Conservation (phyloP, 2,329 filamentous ascomycete genomes). For the Aspergillus sp. region DNA sequence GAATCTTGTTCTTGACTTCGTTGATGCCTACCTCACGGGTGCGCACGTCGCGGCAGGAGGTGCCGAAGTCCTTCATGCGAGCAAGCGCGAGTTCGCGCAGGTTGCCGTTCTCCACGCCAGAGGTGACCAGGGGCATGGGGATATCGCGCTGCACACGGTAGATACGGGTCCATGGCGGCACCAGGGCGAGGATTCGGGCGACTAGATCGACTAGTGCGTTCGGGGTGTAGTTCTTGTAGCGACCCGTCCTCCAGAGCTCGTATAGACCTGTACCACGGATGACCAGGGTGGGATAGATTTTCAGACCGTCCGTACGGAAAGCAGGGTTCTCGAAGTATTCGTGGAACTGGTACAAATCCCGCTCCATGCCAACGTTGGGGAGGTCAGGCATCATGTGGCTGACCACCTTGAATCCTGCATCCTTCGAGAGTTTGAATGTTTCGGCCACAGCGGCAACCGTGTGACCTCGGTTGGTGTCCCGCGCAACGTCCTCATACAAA, state of each 20-base stretch:
- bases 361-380: slow-evolving; percentile 96
- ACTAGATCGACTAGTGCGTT: slow-evolving; percentile 95
- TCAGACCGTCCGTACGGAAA: slow-evolving; percentile 92
- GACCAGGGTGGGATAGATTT: slow-evolving; percentile 96
- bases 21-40: slow-evolving; percentile 97
- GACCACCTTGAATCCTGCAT: slow-evolving; percentile 97
- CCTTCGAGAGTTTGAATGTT: slow-evolving; percentile 94
- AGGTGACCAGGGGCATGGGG: slow-evolving; percentile 99
- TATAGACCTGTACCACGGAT: slow-evolving; percentile 95
- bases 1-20: slow-evolving; percentile 97
- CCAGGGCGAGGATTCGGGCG: slow-evolving; percentile 86
- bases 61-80: slow-evolving; percentile 99
- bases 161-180: slow-evolving; percentile 96
- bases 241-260: slow-evolving; percentile 91
- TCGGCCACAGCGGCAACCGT: slow-evolving; percentile 93
- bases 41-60: slow-evolving; percentile 89
- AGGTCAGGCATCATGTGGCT: slow-evolving; percentile 99
- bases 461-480: slow-evolving; percentile 94
- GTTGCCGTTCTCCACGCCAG: slow-evolving; percentile 96
- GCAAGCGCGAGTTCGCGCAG: slow-evolving; percentile 85
- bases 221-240: slow-evolving; percentile 98
- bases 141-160: slow-evolving; percentile 98
- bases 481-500: slow-evolving; percentile 94
- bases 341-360: slow-evolving; percentile 90
- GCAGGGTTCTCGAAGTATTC: slow-evolving; percentile 97